Evolutionary conservation across 306 rosid genomes (phyloP).

Genomic region (Prosopis cineraria): DNA sequence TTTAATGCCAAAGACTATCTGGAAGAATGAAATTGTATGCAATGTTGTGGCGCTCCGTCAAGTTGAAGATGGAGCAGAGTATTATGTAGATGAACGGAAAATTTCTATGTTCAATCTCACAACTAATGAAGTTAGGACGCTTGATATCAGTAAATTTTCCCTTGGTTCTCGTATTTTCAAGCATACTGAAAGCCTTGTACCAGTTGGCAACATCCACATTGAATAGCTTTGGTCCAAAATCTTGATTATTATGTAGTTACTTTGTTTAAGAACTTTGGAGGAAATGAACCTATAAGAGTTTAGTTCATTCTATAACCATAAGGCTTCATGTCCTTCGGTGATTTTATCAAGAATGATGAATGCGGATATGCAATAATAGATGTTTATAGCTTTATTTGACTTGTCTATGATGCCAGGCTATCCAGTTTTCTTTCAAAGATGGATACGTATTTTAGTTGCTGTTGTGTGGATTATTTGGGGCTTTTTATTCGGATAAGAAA

Average conservation of each 20-base stretch:
- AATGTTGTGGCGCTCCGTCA: neutral
- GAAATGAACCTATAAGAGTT: neutral
- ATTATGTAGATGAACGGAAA: neutral
- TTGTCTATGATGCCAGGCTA: neutral
- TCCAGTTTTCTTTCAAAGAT: neutral
- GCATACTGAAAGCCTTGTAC: neutral
- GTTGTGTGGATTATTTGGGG: too few species aligned
- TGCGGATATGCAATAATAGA: too few species aligned
- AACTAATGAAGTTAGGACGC: neutral
- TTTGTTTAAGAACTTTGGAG: neutral
- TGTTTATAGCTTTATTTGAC: neutral
- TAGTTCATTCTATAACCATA: neutral
- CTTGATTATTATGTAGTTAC: neutral
- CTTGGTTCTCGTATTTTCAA: neutral
- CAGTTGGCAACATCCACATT: neutral
- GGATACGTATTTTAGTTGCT: neutral
- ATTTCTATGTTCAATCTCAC: neutral
- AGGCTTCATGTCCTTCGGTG: neutral
- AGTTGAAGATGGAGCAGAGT: neutral
- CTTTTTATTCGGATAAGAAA: too few species aligned
- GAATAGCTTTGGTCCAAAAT: neutral
- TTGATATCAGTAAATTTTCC: neutral
- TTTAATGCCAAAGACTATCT: too few species aligned
- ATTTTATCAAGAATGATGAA: too few species aligned
- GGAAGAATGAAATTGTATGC: neutral